Base-by-base conservation (phyloP, 495 filamentous ascomycete genomes). In the Xylaria intraflava region DNA sequence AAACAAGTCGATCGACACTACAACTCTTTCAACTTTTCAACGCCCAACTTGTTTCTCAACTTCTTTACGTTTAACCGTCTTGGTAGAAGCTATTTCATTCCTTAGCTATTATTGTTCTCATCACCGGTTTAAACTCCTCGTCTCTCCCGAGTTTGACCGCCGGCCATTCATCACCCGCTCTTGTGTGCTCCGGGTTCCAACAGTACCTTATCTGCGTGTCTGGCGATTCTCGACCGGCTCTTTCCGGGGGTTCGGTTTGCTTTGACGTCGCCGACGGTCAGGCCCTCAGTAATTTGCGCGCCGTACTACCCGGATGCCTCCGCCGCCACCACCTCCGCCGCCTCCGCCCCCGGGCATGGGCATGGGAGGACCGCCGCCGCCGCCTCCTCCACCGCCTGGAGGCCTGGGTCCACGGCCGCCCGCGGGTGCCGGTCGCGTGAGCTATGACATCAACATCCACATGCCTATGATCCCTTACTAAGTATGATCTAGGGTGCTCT, bases 401-500 rank as follows among this genome's bases (percentile, higher is more conserved):
- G 53, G 65, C 41, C 52, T 66, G 20, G 48, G 65, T 1, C 51
- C 61, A 60, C 67, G 66, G 14, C 62, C 66, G 14, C 52, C 67
- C 54, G 64, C 56, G 58, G 55, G 56, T 19, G 39, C 53, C 6
- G 60, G 58, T 31, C 58, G 65, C 55, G 62, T 56, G 49, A 55
- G 56, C 49, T 41, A 47, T 30, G 23, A 42, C 43, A 58, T 49
- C 41, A 48, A 31, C 39, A 50, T 44, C 49, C 29, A 46, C n/a
- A n/a, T n/a, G n/a, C 49, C 49, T 40, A 48, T 53, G 54, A 59
- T 39, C 20, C 53, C 55, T 23, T 53, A 56, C 75, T 79, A 69
- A 74, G 65, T 35, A 50, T 40, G 39, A 38, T 16, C 41, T 64
- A 97, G 92, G 85, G 87, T 58, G 90, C 90, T 20, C 77, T 98